These are phyloP conservation scores for Geotrichum restrictum DNA, from an alignment of 1,139 yeast species.

Conservation along the genomic window DNA sequence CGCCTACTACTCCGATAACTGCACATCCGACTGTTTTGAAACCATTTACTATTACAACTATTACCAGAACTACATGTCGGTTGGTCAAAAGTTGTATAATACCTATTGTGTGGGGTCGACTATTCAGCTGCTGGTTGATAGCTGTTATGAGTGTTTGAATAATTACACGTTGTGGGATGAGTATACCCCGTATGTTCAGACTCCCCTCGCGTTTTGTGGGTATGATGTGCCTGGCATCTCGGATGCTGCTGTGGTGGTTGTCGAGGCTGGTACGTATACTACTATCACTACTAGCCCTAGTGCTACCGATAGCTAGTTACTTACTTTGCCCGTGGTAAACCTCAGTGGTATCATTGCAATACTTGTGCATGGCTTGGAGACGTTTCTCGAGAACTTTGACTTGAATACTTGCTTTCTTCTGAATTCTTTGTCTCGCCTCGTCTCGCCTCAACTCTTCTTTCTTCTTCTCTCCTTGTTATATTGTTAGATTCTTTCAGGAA, in stretches of 20 bases:
- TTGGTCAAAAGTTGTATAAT: neutral
- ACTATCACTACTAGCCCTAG: neutral
- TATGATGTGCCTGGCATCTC: neutral
- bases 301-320: too few species aligned
- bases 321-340: too few species aligned
- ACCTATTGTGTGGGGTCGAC: slow-evolving; percentile 6
- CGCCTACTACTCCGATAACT: neutral
- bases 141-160: slow-evolving; percentile 4
- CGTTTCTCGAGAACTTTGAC: too few species aligned
- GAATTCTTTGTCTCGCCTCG: too few species aligned
- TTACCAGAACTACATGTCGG: slow-evolving; percentile 1
- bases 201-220: slow-evolving; percentile 7
- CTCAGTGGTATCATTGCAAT: too few species aligned
- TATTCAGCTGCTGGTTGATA: neutral
- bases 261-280: neutral
- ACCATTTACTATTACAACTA: slow-evolving; percentile 10
- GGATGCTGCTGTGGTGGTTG: neutral
- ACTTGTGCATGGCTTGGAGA: neutral
- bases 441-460: too few species aligned
- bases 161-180: neutral
- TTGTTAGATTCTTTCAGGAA: too few species aligned
- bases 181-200: slow-evolving; percentile 1
- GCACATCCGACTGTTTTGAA: slow-evolving; percentile 6
- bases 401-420: too few species aligned
- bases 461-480: too few species aligned